Conservation (phyloP, 2,329 filamentous ascomycete genomes). For the Chrysoporthe deuterocubensis region DNA sequence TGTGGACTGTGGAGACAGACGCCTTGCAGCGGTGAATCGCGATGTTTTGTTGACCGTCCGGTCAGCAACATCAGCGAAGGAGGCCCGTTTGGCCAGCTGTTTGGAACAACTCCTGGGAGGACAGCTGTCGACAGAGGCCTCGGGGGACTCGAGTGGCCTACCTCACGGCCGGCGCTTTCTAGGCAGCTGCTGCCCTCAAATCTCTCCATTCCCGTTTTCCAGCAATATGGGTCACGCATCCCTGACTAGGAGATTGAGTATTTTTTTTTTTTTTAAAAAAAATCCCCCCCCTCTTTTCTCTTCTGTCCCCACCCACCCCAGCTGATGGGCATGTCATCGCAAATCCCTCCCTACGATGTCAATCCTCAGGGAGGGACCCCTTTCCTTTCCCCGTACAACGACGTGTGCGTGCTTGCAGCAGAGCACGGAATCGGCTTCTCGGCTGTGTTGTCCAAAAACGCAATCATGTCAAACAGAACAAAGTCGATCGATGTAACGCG, state of each 20-base stretch:
- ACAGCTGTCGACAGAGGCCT: neutral
- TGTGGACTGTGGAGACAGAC: neutral
- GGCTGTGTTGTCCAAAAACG: conserved; percentile 19
- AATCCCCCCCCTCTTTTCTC: neutral
- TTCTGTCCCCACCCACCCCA: neutral
- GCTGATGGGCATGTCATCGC: neutral
- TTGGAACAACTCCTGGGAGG: neutral
- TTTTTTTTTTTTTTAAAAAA: neutral
- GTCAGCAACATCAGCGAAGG: conserved; percentile 7
- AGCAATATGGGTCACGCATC: too few species aligned
- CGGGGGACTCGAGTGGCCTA: neutral
- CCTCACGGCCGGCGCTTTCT: neutral
- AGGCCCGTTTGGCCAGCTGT: conserved; percentile 1
- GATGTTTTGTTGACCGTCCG: conserved; percentile 6
- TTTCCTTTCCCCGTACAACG: neutral
- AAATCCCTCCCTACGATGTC: neutral
- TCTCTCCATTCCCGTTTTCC: neutral
- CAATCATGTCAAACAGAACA: conserved; percentile 27
- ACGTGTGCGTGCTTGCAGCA: conserved; percentile 9
- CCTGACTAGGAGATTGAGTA: conserved; percentile 6
- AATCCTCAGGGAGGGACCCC: neutral
- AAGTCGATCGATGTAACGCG: conserved; percentile 25
- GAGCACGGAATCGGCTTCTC: conserved; percentile 15
- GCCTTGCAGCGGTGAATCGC: neutral
- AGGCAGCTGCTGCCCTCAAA: neutral